Conservation (phyloP, 1,284 basidiomycete genomes). For the Leucoagaricus sp. region DNA sequence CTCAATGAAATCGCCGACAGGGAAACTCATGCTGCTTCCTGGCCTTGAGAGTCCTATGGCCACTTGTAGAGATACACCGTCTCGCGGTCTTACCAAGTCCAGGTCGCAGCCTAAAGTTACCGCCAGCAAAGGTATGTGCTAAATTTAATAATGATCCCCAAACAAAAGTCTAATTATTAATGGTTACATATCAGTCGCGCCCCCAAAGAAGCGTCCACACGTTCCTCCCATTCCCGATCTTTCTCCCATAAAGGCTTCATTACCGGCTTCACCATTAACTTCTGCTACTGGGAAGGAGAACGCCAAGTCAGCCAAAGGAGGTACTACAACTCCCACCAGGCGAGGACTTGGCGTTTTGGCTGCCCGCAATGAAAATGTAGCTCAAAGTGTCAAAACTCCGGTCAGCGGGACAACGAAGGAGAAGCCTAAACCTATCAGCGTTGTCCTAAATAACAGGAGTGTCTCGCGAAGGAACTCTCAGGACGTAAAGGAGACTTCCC, state of each 20-base stretch:
- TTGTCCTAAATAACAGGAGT: conserved; percentile 15
- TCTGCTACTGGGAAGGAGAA: conserved; percentile 37
- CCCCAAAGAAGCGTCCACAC: conserved; percentile 38
- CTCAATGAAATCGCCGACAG: conserved; percentile 24
- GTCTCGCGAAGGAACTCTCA: conserved; percentile 8
- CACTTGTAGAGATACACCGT: conserved; percentile 11
- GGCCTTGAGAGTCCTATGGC: conserved; percentile 27
- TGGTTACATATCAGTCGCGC: conserved; percentile 21
- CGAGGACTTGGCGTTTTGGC: conserved; percentile 31
- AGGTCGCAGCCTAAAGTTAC: conserved; percentile 45
- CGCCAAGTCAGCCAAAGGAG: conserved; percentile 19
- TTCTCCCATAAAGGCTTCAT: conserved; percentile 51
- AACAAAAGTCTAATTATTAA: neutral
- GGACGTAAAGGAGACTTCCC: conserved; percentile 13
- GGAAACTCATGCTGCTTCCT: conserved; percentile 29
- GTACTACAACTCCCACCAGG: conserved; percentile 21
- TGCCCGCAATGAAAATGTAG: conserved; percentile 24
- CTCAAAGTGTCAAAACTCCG: conserved; percentile 17
- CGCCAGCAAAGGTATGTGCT: conserved; percentile 33
- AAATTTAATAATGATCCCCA: neutral
- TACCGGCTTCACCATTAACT: conserved; percentile 36
- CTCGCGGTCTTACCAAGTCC: conserved; percentile 33
- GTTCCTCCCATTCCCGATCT: conserved; percentile 35
- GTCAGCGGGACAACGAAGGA: conserved; percentile 22
- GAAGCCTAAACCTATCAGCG: conserved; percentile 25